Conservation (phyloP, 805 yeast species). For the Candida insectorum region DNA sequence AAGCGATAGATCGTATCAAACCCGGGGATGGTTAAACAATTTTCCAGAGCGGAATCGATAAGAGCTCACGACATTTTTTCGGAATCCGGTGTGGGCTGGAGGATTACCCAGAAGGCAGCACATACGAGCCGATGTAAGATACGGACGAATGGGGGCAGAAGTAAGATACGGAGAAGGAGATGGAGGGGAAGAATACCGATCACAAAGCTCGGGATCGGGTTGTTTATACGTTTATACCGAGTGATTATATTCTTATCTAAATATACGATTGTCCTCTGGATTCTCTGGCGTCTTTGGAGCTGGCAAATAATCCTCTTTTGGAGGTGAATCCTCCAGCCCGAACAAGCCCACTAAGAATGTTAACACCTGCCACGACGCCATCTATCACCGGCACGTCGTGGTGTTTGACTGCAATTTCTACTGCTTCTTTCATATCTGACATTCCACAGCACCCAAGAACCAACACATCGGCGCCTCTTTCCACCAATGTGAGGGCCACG, state of each 20-base stretch:
- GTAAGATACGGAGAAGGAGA: too few relatives aligned
- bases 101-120: too few relatives aligned
- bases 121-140: too few relatives aligned
- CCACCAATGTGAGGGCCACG: slow-evolving; percentile 2
- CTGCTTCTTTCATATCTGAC: slow-evolving; percentile 6
- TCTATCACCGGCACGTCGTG: slow-evolving; percentile 3
- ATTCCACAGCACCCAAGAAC: slow-evolving; percentile 7
- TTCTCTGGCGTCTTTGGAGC: slow-evolving; percentile 3
- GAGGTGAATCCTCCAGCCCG: slow-evolving; percentile 3
- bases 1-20: not conserved
- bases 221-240: too few relatives aligned
- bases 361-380: slow-evolving; percentile 5
- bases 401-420: slow-evolving; percentile 3
- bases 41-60: not conserved
- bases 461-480: slow-evolving; percentile 2
- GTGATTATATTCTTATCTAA: too few relatives aligned
- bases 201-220: too few relatives aligned
- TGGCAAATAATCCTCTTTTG: slow-evolving; percentile 3
- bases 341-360: slow-evolving; percentile 5
- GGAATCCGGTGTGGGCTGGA: too few relatives aligned
- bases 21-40: not conserved
- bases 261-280: slow-evolving; percentile 2
- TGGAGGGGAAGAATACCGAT: too few relatives aligned
- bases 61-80: too few relatives aligned
- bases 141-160: too few relatives aligned